Percentiles rank a stretch among this genome's conserved stretches.
Conservation (phyloP, 345 rosid genomes). For the Gossypium ekmanianum region DNA sequence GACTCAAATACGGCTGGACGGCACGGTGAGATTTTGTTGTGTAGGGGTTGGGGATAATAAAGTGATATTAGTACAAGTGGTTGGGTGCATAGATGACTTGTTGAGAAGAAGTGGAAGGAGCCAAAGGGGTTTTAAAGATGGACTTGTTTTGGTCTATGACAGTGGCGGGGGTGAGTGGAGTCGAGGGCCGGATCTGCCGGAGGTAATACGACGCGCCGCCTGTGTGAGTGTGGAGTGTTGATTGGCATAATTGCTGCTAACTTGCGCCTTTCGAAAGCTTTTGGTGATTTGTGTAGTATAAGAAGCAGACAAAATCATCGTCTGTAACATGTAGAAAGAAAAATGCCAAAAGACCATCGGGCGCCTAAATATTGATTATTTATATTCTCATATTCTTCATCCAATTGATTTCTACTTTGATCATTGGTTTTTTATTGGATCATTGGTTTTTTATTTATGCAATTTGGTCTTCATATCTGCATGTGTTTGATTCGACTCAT, state of each 20-base stretch:
- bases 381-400: no score
- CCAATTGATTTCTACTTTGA: no score
- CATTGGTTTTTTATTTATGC: no score
- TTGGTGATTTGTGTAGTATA: not conserved
- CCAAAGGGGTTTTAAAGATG: slow-evolving; percentile 47
- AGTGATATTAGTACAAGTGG: slow-evolving; percentile 72
- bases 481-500: no score
- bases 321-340: slow-evolving; percentile 9
- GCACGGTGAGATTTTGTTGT: slow-evolving; percentile 71
- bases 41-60: slow-evolving; percentile 66
- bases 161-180: slow-evolving; percentile 59
- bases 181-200: slow-evolving; percentile 71
- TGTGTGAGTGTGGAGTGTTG: slow-evolving; percentile 69
- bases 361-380: slow-evolving; percentile 4
- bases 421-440: no score
- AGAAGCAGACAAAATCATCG: slow-evolving; percentile 22
- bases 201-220: slow-evolving; percentile 72
- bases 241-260: not conserved
- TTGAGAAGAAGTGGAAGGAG: slow-evolving; percentile 72
- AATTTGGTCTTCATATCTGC: no score
- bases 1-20: slow-evolving; percentile 59
- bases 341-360: not conserved
- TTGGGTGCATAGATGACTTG: slow-evolving; percentile 76
- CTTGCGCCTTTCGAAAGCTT: not conserved
- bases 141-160: slow-evolving; percentile 66